Base-by-base conservation (phyloP, 108 stramenopile species). In the Skeletonema potamos region DNA sequence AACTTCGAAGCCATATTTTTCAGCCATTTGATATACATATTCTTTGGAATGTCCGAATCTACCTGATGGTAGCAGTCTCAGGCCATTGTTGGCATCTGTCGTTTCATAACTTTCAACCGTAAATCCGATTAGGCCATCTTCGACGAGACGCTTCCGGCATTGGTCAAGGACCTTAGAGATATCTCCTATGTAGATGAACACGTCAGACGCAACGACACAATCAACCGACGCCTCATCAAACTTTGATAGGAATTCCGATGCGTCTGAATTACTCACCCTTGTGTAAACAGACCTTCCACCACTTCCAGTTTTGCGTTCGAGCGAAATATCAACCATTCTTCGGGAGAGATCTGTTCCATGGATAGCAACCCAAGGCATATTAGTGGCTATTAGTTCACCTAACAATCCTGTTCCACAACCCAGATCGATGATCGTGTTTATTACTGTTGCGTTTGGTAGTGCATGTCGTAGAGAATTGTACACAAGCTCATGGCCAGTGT, bases 111-210 rank as follows among this genome's bases (percentile, higher is more conserved):
- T 73, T 58, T 73, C 72, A 58, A 73, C 36, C 9, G 72, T 73
- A 28, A 73, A 73, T 3, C 72, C 72, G 68, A 73, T 13, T 5
- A 73, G 13, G 27, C 72, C 72, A 43, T 54, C 34, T 22, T 58
- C 17, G 27, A 58, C 17, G 0, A 73, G 41, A 58, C 34, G 17
- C 26, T 27, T 66, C 8, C 29, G 27, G 18, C 37, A 43, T 22
- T 68, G 54, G 43, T 36, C 57, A 8, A 73, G 37, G n/a, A 73
- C 66, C 20, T 59, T 58, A 24, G 54, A 57, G 7, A 73, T 43
- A 60, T 67, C 72, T 18, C 72, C 72, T 3, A 73, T 60, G 39
- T 73, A 73, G 37, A 73, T 73, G 67, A 73, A 73, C 37, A 73
- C 72, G 67, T 73, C 72, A 22, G 66, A 59, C 17, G 72, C 72